Conservation (phyloP, 495 filamentous ascomycete species). For the Polyplosphaeria fusca region DNA sequence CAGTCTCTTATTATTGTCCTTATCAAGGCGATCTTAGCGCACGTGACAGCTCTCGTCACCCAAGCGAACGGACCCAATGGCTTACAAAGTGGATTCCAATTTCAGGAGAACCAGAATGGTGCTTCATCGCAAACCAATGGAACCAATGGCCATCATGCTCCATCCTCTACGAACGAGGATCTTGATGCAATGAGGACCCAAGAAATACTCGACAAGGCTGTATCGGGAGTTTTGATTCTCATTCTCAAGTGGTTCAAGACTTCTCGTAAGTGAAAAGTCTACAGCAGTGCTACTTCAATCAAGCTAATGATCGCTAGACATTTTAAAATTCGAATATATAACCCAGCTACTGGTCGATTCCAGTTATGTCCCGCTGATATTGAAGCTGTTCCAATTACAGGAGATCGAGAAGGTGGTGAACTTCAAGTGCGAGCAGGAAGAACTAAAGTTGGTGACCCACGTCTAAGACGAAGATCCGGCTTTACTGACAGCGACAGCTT, state of each 20-base stretch:
- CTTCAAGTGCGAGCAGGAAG: slow-evolving; percentile 75
- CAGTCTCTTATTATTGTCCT: slow-evolving; percentile 94
- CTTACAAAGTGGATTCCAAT: slow-evolving; percentile 42
- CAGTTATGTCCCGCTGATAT: slow-evolving; percentile 85
- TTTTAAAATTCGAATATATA: slow-evolving; percentile 93
- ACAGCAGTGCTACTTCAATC: too few relatives aligned
- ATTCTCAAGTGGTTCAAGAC: slow-evolving; percentile 95
- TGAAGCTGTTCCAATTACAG: slow-evolving; percentile 90
- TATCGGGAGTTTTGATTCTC: slow-evolving; percentile 78
- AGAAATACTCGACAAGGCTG: slow-evolving; percentile 86
- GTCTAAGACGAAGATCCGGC: not conserved
- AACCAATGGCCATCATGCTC: slow-evolving; percentile 33
- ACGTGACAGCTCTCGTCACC: slow-evolving; percentile 66
- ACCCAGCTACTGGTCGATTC: slow-evolving; percentile 89
- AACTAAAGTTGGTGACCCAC: slow-evolving; percentile 64
- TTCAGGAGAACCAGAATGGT: slow-evolving; percentile 40
- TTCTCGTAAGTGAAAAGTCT: slow-evolving; percentile 66
- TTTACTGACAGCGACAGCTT: slow-evolving; percentile 52
- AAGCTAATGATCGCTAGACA: slow-evolving; percentile 54
- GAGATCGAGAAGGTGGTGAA: slow-evolving; percentile 88
- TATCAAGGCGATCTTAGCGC: slow-evolving; percentile 77
- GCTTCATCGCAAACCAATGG: slow-evolving; percentile 30
- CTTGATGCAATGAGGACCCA: slow-evolving; percentile 73
- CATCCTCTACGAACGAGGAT: slow-evolving; percentile 57
- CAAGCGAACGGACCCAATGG: slow-evolving; percentile 51